phyloP scores from a whole-genome alignment of 768 basidiomycete genomes.

The Mycena olivaceomarginata region DNA sequence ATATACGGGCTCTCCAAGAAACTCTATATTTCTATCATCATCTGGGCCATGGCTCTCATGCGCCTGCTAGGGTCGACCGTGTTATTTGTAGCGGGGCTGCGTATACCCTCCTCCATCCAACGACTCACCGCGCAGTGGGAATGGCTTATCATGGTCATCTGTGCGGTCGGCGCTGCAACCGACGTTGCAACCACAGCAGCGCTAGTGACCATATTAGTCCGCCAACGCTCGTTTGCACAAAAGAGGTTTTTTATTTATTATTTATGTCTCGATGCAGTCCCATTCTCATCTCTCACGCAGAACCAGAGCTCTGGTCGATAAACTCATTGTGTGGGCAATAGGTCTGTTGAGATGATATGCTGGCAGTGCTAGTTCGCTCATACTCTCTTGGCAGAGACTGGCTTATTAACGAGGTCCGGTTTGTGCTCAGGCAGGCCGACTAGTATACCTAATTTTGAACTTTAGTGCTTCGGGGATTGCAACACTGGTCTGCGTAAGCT shows the following conservation, averaged over 20 bases:
- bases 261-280: background rate
- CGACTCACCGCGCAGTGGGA: background rate
- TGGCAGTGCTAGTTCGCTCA: background rate
- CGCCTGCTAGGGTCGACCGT: background rate
- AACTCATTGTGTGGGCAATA: slow-evolving; percentile 10
- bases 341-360: background rate
- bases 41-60: background rate
- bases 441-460: no score
- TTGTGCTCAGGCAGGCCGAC: no score
- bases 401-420: background rate
- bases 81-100: background rate
- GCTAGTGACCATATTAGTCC: background rate
- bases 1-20: background rate
- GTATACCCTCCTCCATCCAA: background rate
- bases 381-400: slow-evolving; percentile 1
- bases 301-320: background rate
- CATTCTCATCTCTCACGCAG: no score
- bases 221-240: background rate
- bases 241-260: background rate
- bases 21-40: background rate
- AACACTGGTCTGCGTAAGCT: no score
- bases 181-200: slow-evolving; percentile 5
- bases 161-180: background rate
- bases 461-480: no score
- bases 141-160: slow-evolving; percentile 4